A percentile compares a stretch with the other conserved stretches of the same genome.
Conservation (phyloP, 2,329 filamentous ascomycete species). For the Fusarium secorum region DNA sequence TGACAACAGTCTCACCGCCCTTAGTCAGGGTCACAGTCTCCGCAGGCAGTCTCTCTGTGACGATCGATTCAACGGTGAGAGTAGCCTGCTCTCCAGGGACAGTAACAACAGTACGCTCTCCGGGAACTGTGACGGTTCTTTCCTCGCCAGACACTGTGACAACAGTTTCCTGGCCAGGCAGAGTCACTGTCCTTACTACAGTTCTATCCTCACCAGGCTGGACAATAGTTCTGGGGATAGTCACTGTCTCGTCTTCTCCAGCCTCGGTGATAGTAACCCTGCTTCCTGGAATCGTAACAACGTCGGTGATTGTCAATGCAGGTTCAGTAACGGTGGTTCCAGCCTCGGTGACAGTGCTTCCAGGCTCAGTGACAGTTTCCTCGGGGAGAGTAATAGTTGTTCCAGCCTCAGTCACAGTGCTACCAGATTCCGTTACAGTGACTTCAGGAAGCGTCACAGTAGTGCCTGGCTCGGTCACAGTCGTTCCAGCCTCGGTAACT, state of each 20-base stretch:
- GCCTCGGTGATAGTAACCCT: conserved; percentile 23
- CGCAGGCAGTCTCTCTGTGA: conserved; percentile 42
- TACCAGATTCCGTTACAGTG: not conserved
- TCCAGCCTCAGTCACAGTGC: conserved; percentile 8
- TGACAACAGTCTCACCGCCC: conserved; percentile 43
- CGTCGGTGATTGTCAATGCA: conserved; percentile 20
- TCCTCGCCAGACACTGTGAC: conserved; percentile 38
- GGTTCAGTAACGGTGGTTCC: conserved; percentile 17
- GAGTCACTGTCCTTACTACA: conserved; percentile 37
- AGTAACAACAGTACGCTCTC: conserved; percentile 37
- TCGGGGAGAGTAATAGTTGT: conserved; percentile 7
- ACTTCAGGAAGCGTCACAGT: conserved; percentile 3
- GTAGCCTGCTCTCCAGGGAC: conserved; percentile 35
- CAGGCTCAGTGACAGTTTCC: conserved; percentile 5
- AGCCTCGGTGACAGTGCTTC: conserved; percentile 5
- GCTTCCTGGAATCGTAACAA: conserved; percentile 18
- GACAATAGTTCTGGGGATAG: conserved; percentile 21
- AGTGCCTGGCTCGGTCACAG: conserved; percentile 9
- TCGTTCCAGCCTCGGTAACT: conserved; percentile 13
- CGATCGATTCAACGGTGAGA: conserved; percentile 44
- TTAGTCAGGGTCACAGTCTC: conserved; percentile 46
- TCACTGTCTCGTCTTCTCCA: conserved; percentile 23
- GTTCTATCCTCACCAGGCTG: conserved; percentile 24
- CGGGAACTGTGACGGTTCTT: conserved; percentile 35
- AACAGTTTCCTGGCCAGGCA: conserved; percentile 32